phyloP scores from a whole-genome alignment of 129 eudicot species.

The Oenanthe sinensis region DNA sequence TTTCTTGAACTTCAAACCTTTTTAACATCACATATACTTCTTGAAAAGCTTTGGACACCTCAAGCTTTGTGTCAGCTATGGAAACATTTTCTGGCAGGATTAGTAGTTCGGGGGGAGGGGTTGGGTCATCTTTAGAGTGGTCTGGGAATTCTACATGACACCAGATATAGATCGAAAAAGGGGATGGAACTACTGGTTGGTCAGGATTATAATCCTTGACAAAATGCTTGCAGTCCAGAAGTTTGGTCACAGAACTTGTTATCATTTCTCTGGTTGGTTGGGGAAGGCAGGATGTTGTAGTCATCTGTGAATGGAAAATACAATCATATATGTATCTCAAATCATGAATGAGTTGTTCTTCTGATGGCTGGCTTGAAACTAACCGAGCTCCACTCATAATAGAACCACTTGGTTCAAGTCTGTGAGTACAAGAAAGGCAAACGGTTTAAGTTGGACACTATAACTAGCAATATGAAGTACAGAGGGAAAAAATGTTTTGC shows the following conservation, averaged over 20 bases:
- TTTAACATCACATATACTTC: slow-evolving; percentile 11
- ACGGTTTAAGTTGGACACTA: not conserved
- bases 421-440: not conserved
- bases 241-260: not conserved
- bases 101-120: slow-evolving; percentile 10
- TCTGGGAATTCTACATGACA: slow-evolving; percentile 7
- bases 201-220: slow-evolving; percentile 15
- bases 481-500: not conserved
- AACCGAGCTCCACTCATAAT: not conserved
- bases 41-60: slow-evolving; percentile 12
- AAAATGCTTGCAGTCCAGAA: slow-evolving; percentile 16
- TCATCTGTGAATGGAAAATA: slow-evolving; percentile 1
- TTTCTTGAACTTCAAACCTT: slow-evolving; percentile 7
- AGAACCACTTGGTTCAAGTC: slow-evolving; percentile 5
- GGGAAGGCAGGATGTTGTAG: not conserved
- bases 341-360: slow-evolving; percentile 5
- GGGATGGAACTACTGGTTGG: not conserved
- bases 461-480: not conserved
- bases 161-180: slow-evolving; percentile 4
- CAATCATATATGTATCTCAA: slow-evolving; percentile 3
- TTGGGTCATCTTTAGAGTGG: slow-evolving; percentile 1
- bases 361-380: slow-evolving; percentile 3
- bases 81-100: slow-evolving; percentile 8
- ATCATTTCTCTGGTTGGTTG: slow-evolving; percentile 1
- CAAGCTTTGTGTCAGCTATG: slow-evolving; percentile 4